Conservation (phyloP, 371 early-diverging fungal genomes). For the Circinella minor region DNA sequence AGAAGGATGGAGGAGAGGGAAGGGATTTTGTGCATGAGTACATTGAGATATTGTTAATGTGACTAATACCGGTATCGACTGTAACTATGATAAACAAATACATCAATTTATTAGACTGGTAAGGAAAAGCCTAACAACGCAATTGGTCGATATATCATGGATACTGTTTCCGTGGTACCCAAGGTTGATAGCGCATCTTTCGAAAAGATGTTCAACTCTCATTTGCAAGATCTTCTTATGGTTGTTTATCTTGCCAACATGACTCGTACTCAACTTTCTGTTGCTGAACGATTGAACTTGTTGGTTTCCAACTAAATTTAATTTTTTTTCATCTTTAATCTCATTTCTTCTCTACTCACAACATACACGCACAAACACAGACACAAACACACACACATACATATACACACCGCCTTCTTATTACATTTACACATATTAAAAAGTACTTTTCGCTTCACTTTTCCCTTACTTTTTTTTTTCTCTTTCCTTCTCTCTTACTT, state of each 20-base stretch:
- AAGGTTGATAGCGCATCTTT: slow-evolving; percentile 85
- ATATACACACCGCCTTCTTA: neutral
- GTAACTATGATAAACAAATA: too few relatives aligned
- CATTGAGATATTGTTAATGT: too few relatives aligned
- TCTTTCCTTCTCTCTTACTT: neutral
- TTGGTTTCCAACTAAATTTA: slow-evolving; percentile 56
- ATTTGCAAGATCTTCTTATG: slow-evolving; percentile 93
- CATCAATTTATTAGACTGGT: slow-evolving; percentile 45
- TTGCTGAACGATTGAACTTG: slow-evolving; percentile 88
- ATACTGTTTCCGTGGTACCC: slow-evolving; percentile 90
- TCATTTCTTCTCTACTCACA: neutral
- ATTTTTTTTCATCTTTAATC: neutral
- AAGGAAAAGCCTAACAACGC: slow-evolving; percentile 73
- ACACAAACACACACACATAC: neutral
- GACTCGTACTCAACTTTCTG: slow-evolving; percentile 91
- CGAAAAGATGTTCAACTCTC: slow-evolving; percentile 90
- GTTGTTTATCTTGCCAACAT: slow-evolving; percentile 94
- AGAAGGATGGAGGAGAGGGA: neutral
- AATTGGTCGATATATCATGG: slow-evolving; percentile 93
- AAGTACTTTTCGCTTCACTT: too few relatives aligned
- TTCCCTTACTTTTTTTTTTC: slow-evolving; percentile 10
- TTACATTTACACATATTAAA: neutral
- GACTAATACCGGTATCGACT: neutral
- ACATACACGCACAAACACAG: neutral
- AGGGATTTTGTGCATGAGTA: too few relatives aligned